Percentiles rank a stretch among this genome's conserved stretches.
These are phyloP conservation scores for Teratosphaeria viscida DNA, from an alignment of 2,329 filamentous ascomycete species.

Conservation along the genomic window DNA sequence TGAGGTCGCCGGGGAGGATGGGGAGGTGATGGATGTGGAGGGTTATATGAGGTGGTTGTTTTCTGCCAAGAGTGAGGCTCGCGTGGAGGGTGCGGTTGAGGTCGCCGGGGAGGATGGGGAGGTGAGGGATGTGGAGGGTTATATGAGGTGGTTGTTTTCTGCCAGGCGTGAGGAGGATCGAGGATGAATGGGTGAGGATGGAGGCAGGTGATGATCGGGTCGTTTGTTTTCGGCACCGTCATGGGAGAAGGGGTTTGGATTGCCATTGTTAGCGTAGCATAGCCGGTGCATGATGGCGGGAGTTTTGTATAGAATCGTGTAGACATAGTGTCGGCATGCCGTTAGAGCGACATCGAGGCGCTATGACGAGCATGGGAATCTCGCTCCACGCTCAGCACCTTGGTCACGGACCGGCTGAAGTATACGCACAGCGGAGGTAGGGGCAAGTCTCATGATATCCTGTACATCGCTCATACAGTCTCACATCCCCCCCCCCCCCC, in stretches of 20 bases:
- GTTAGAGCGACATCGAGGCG: neutral
- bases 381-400: too few species aligned
- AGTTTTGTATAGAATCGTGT: neutral
- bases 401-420: too few species aligned
- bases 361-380: neutral
- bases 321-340: neutral
- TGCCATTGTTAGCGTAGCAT: neutral
- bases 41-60: conserved; percentile 9
- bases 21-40: conserved; percentile 13
- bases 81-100: neutral
- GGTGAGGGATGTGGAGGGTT: conserved; percentile 17
- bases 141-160: conserved; percentile 20
- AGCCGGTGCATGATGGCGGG: neutral
- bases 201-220: neutral
- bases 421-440: neutral
- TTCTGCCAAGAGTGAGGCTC: neutral
- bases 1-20: neutral
- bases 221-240: neutral
- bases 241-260: neutral
- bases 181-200: neutral
- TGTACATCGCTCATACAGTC: neutral
- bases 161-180: neutral
- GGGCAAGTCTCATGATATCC: neutral
- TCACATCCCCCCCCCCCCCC: neutral
- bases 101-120: neutral